A percentile compares a stretch with the other conserved stretches of the same genome.
Evolutionary conservation across 768 basidiomycete species (phyloP).

Genomic region (Mycena vulgaris): DNA sequence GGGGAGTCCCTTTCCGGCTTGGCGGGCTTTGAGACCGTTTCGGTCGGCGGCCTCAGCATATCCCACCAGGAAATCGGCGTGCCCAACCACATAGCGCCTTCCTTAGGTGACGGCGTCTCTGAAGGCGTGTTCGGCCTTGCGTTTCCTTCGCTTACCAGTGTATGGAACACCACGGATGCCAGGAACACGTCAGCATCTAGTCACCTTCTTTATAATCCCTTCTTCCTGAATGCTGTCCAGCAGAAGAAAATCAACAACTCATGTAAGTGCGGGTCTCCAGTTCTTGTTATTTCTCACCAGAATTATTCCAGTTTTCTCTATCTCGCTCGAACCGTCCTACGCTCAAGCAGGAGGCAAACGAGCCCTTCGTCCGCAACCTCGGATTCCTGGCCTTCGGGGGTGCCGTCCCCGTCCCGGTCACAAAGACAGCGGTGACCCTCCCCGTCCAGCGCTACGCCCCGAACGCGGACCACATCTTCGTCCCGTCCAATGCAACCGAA

Average conservation of each 20-base stretch:
- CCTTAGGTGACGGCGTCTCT: conserved; percentile 19
- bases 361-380: conserved; percentile 30
- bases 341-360: conserved; percentile 30
- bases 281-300: not conserved
- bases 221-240: conserved; percentile 37
- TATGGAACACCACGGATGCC: conserved; percentile 32
- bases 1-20: conserved; percentile 37
- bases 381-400: conserved; percentile 41
- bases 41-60: conserved; percentile 36
- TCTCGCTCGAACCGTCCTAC: conserved; percentile 39
- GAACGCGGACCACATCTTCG: conserved; percentile 5
- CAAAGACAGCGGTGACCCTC: conserved; percentile 26
- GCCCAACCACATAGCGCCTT: conserved; percentile 23
- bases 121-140: conserved; percentile 36
- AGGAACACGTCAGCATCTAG: conserved; percentile 9
- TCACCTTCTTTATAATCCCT: conserved; percentile 35
- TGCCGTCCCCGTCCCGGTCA: conserved; percentile 37
- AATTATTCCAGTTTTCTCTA: conserved; percentile 33
- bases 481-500: conserved; percentile 25
- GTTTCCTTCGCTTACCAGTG: conserved; percentile 37
- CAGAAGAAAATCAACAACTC: conserved; percentile 33
- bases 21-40: conserved; percentile 39
- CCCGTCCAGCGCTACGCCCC: conserved; percentile 35
- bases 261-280: conserved; percentile 16
- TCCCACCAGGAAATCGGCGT: conserved; percentile 38